These are phyloP conservation scores for Mimosa pudica DNA, from an alignment of 306 rosid genomes.

Conservation along the genomic window DNA sequence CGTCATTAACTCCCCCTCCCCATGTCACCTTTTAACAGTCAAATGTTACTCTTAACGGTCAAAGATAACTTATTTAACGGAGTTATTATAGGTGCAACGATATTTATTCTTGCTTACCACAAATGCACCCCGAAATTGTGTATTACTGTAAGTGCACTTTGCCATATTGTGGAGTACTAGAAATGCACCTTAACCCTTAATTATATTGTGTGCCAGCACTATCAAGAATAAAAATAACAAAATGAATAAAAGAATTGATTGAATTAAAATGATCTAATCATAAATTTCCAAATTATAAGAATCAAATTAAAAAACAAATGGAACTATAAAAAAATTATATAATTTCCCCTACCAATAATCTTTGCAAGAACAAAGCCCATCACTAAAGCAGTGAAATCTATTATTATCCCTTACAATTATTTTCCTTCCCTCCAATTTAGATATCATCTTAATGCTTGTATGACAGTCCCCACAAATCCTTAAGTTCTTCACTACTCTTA, in stretches of 20 bases:
- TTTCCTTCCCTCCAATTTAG: slow-evolving; percentile 20
- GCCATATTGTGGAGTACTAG: too few relatives aligned
- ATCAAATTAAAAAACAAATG: background rate
- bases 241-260: background rate
- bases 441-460: slow-evolving; percentile 24
- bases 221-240: background rate
- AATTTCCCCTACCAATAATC: slow-evolving; percentile 7
- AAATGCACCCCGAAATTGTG: too few relatives aligned
- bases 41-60: too few relatives aligned
- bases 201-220: too few relatives aligned
- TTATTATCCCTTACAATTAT: slow-evolving; percentile 31
- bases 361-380: slow-evolving; percentile 30
- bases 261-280: background rate
- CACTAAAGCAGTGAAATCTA: slow-evolving; percentile 26
- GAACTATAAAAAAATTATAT: background rate
- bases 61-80: too few relatives aligned
- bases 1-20: too few relatives aligned
- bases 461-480: slow-evolving; percentile 24
- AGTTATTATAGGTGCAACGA: too few relatives aligned
- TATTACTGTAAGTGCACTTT: too few relatives aligned
- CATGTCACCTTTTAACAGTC: too few relatives aligned
- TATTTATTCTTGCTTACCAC: too few relatives aligned
- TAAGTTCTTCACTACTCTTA: slow-evolving; percentile 20
- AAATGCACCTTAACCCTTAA: too few relatives aligned
- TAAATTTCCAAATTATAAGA: background rate